A percentile compares a stretch with the other conserved stretches of the same genome.
These are phyloP conservation scores for Clonostachys solani DNA, from an alignment of 2,329 filamentous ascomycete species.

Conservation along the genomic window DNA sequence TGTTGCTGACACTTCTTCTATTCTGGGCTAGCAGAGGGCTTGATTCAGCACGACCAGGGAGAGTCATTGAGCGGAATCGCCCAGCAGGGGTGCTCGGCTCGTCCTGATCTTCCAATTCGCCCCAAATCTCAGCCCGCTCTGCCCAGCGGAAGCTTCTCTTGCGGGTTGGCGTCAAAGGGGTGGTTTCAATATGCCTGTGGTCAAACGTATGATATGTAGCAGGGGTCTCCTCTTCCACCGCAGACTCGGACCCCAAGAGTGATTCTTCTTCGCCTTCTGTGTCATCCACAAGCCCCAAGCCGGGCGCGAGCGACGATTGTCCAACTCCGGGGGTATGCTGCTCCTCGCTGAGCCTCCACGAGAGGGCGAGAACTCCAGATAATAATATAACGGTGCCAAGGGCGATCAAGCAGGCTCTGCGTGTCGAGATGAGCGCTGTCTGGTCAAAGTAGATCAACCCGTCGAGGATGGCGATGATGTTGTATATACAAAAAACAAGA, in stretches of 20 bases:
- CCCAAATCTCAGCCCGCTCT: conserved; percentile 81
- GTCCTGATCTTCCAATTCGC: conserved; percentile 75
- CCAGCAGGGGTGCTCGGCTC: conserved; percentile 30
- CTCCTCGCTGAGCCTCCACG: conserved; percentile 86
- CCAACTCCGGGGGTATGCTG: conserved; percentile 56
- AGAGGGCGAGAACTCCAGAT: conserved; percentile 82
- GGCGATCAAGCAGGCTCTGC: conserved; percentile 78
- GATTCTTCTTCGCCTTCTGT: conserved; percentile 57
- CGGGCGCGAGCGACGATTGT: conserved; percentile 72
- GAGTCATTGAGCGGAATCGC: conserved; percentile 42
- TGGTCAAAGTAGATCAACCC: conserved; percentile 96
- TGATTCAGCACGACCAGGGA: conserved; percentile 35
- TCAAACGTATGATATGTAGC: conserved; percentile 43
- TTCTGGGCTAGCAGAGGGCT: conserved; percentile 27
- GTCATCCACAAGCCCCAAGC: conserved; percentile 75
- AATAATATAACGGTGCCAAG: conserved; percentile 84
- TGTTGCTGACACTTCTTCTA: conserved; percentile 23
- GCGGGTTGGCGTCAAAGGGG: conserved; percentile 31
- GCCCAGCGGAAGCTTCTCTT: conserved; percentile 51
- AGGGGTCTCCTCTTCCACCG: conserved; percentile 33
- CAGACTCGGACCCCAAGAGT: conserved; percentile 42
- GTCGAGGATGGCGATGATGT: conserved; percentile 96
- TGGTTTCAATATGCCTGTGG: conserved; percentile 27
- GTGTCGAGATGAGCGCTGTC: conserved; percentile 68
- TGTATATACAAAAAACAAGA: conserved; percentile 97